These are phyloP conservation scores for Medicago lupulina DNA, from an alignment of 306 rosid genomes.

Conservation along the genomic window DNA sequence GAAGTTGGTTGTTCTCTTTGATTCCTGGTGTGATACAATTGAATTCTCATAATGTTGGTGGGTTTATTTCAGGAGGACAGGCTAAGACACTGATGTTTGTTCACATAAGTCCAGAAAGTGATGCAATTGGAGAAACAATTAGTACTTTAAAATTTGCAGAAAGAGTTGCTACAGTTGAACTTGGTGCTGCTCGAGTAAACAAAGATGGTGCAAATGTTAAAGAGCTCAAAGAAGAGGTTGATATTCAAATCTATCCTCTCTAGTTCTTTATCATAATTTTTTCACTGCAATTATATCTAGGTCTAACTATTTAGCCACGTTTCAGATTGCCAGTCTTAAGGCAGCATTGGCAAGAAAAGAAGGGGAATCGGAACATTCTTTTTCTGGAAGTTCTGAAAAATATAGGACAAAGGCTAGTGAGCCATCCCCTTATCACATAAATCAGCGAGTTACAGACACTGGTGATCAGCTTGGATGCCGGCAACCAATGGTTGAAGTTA, in stretches of 20 bases:
- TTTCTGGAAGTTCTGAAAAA: conserved; percentile 65
- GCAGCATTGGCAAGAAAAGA: conserved; percentile 83
- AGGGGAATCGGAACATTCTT: conserved; percentile 60
- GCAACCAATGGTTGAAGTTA: conserved; percentile 75
- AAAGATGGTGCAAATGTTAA: conserved; percentile 82
- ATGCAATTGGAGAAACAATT: conserved; percentile 83
- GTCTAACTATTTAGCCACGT: conserved; percentile 30
- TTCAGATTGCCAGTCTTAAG: conserved; percentile 83
- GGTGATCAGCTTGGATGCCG: conserved; percentile 50
- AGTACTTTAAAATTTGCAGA: conserved; percentile 98
- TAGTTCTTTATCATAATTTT: not conserved
- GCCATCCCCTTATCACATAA: conserved; percentile 57
- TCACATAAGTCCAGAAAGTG: conserved; percentile 93
- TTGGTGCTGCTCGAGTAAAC: conserved; percentile 94
- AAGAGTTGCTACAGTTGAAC: conserved; percentile 95
- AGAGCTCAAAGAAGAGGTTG: conserved; percentile 93
- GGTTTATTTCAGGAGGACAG: conserved; percentile 78
- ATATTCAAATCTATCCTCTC: conserved; percentile 24
- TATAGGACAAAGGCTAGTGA: conserved; percentile 63
- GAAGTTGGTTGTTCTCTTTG: conserved; percentile 10
- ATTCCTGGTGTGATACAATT: not conserved
- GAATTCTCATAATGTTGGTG: conserved; percentile 30
- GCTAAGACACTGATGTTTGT: conserved; percentile 98
- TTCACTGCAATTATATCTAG: not conserved
- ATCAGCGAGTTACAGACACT: conserved; percentile 49